Evolutionary conservation across 495 filamentous ascomycete genomes (phyloP).

Genomic region (Rostrohypoxylon terebratum): DNA sequence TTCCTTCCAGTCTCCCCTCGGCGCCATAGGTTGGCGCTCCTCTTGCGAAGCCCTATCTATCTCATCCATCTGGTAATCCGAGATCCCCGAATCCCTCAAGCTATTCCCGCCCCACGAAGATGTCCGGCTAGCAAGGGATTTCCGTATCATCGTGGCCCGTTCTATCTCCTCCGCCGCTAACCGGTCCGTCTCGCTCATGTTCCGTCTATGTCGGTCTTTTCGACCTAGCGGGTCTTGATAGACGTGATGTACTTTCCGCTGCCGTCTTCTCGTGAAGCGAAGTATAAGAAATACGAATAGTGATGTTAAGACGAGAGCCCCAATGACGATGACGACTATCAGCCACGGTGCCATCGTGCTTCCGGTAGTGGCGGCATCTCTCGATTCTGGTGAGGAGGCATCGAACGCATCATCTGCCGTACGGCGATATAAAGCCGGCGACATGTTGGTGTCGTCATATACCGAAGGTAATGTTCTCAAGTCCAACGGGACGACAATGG

Average conservation of each 20-base stretch:
- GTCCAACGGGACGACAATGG: neutral
- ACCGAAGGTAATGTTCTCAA: constrained; percentile 3
- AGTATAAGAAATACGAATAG: constrained; percentile 43
- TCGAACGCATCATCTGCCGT: constrained; percentile 12
- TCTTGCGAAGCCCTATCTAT: constrained; percentile 24
- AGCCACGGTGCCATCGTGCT: constrained; percentile 46
- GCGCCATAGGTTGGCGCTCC: constrained; percentile 32
- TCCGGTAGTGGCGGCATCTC: neutral
- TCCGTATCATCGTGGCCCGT: constrained; percentile 59
- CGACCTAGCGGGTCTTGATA: constrained; percentile 37
- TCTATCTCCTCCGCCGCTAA: constrained; percentile 53
- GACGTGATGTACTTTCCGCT: constrained; percentile 29
- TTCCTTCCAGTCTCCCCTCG: constrained; percentile 48
- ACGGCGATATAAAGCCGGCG: constrained; percentile 31
- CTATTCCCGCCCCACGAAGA: constrained; percentile 34
- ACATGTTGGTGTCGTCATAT: constrained; percentile 27
- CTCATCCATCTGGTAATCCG: constrained; percentile 16
- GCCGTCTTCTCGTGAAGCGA: constrained; percentile 42
- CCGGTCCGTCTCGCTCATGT: constrained; percentile 45
- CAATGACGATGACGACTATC: constrained; percentile 49
- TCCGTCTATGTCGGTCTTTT: constrained; percentile 40
- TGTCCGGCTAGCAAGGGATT: constrained; percentile 58
- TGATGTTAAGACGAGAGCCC: constrained; percentile 40
- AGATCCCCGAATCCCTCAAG: neutral
- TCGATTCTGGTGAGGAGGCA: constrained; percentile 11